phyloP scores from a whole-genome alignment of 2,329 filamentous ascomycete genomes.

The Dendrostoma leiphaemia region DNA sequence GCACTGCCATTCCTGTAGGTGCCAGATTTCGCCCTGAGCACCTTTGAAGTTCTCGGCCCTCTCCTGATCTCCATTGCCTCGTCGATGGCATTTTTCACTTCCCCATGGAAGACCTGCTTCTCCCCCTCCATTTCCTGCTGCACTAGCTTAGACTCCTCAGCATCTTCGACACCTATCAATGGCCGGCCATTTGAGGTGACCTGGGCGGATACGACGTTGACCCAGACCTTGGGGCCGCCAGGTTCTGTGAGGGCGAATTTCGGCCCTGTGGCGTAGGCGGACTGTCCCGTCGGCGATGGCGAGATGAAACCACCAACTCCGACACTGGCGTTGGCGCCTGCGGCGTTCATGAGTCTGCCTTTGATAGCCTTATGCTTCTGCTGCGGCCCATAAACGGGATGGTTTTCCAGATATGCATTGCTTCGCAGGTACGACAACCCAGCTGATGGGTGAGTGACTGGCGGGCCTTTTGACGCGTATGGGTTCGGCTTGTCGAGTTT shows the following conservation, averaged over 20 bases:
- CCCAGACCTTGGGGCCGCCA: conserved; percentile 56
- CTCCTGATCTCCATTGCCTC: background rate
- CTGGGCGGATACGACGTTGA: conserved; percentile 42
- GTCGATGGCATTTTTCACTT: conserved; percentile 29
- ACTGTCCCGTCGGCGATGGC: conserved; percentile 28
- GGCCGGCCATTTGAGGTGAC: conserved; percentile 52
- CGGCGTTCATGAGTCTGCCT: conserved; percentile 43
- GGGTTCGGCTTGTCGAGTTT: conserved; percentile 34
- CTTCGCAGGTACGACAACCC: conserved; percentile 62
- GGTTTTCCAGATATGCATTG: conserved; percentile 53
- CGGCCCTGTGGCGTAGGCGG: no score
- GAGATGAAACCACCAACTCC: conserved; percentile 56
- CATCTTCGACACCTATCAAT: conserved; percentile 40
- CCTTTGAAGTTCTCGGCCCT: background rate
- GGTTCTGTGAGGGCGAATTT: conserved; percentile 52
- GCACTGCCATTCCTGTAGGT: background rate
- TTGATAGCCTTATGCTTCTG: conserved; percentile 45
- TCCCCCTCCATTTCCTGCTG: conserved; percentile 43
- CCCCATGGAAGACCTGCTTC: conserved; percentile 29
- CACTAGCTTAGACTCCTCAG: conserved; percentile 39
- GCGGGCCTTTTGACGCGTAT: conserved; percentile 55
- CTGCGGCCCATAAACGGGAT: conserved; percentile 61
- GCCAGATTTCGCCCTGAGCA: background rate
- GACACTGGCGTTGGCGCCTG: conserved; percentile 25
- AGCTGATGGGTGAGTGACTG: conserved; percentile 59